Evolutionary conservation across 2,329 filamentous ascomycete species (phyloP), one percentile per base, ranked within the genome.

Genomic region (Xylaria polymorpha): DNA sequence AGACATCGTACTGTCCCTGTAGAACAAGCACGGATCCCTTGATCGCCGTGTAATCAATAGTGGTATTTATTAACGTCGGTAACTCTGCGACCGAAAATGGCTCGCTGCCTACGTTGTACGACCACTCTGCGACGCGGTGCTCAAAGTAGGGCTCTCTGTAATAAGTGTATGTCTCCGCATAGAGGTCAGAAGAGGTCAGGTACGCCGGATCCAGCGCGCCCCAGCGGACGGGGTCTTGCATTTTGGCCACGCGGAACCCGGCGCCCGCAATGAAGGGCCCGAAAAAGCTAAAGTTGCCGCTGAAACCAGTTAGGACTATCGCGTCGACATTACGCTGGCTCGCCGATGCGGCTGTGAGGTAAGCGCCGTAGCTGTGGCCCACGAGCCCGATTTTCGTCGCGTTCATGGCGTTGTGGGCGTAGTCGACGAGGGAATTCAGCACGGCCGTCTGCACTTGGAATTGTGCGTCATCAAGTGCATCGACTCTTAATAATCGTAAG

Each of bases 361-460:
- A 78, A 0, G 77, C 71, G 51, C 77, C 77, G 66, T 78, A 78
- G 63, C 77, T 78, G 60, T 78, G 77, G 41, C 77, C 77, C 3
- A 78, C 57, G 20, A 78, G 76, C 0, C 71, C 76, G n/a, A 77
- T 66, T 32, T 76, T 76, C 29, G 66, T 73, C n/a, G 76, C 74
- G 5, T 71, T 69, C 14, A 57, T 44, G 9, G 68, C 39, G 43
- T 66, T 46, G n/a, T 73, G 74, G 32, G 72, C 76, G 46, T 78
- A 76, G 37, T 66, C 61, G 37, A 77, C 64, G 37, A 78, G 74
- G 15, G 72, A 72, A 68, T 75, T 73, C 12, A 78, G 73, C 5
- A 78, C 77, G 15, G 76, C 73, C 0, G 72, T 73, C 66, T 78
- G 72, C n/a, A 78, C 77, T 71, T 77, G 76, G 59, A 77, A 78